Percentiles rank a stretch among this genome's conserved stretches.
Evolutionary conservation across 2,329 filamentous ascomycete genomes (phyloP).

Genomic region (Neofusicoccum parvum): DNA sequence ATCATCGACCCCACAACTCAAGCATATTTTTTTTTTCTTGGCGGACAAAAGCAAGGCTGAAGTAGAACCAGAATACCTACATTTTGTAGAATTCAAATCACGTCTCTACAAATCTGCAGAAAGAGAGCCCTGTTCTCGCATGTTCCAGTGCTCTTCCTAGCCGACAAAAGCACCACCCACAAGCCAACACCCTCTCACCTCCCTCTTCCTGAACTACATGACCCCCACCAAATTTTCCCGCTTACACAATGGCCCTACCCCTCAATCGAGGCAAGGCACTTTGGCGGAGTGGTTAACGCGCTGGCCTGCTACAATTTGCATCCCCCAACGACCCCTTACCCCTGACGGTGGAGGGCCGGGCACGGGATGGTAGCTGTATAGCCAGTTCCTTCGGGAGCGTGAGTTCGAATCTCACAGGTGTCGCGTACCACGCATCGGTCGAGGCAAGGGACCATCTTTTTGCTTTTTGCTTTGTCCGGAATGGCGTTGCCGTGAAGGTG

Average conservation of each 20-base stretch:
- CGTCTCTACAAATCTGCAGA: too few relatives aligned
- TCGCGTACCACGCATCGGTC: slow-evolving; percentile 19
- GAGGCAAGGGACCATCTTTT: not conserved
- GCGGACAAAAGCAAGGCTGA: too few relatives aligned
- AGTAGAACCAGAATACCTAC: too few relatives aligned
- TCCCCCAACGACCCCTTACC: not conserved
- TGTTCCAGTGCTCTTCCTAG: too few relatives aligned
- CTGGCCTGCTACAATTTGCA: slow-evolving; percentile 23
- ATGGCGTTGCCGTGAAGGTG: not conserved
- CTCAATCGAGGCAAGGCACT: slow-evolving; percentile 17
- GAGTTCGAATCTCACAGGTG: slow-evolving; percentile 27
- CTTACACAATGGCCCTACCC: not conserved
- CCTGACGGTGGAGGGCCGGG: not conserved
- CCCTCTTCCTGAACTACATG: too few relatives aligned
- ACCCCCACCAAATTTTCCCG: too few relatives aligned
- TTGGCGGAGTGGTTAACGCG: slow-evolving; percentile 28
- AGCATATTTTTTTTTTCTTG: too few relatives aligned
- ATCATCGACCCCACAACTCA: too few relatives aligned
- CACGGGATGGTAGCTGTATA: slow-evolving; percentile 4
- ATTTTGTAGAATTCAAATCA: too few relatives aligned
- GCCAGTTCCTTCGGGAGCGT: slow-evolving; percentile 28
- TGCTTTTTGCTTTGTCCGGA: not conserved
- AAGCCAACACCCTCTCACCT: too few relatives aligned
- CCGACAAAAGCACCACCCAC: too few relatives aligned
- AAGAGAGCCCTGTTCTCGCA: too few relatives aligned